A percentile compares a stretch with the other conserved stretches of the same genome.
Conservation (phyloP, 495 filamentous ascomycete genomes). For the Podospora pseudocomata region DNA sequence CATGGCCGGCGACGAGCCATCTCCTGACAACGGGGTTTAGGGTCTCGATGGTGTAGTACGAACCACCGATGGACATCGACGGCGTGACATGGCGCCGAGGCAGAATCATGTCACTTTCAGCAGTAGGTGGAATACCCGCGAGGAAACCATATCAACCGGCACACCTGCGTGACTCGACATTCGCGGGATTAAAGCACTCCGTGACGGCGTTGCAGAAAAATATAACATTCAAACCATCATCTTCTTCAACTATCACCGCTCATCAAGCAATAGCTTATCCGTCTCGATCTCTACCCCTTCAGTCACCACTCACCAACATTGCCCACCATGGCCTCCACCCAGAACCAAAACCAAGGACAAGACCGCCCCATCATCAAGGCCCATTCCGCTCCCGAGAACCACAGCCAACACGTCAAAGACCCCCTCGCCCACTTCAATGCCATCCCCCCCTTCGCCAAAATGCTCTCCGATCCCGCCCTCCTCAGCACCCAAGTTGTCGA, state of each 20-base stretch:
- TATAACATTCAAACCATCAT: not conserved
- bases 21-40: not conserved
- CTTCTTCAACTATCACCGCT: not conserved
- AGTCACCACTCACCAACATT: not conserved
- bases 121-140: too few species aligned
- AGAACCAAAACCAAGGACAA: not conserved
- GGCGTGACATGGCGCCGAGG: not conserved
- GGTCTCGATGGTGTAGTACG: not conserved
- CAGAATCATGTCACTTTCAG: not conserved
- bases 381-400: conserved; percentile 11
- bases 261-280: not conserved
- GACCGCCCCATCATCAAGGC: conserved; percentile 9
- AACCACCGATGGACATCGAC: not conserved
- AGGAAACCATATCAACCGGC: too few species aligned
- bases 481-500: conserved; percentile 19
- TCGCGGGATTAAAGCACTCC: too few species aligned
- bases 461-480: conserved; percentile 21
- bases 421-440: conserved; percentile 25
- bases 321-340: conserved; percentile 2
- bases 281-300: not conserved
- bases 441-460: conserved; percentile 21
- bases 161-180: not conserved
- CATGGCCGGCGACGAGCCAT: not conserved
- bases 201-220: too few species aligned
- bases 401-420: conserved; percentile 25